phyloP scores from a whole-genome alignment of 1,139 yeast genomes.

The Taphrina pruni region DNA sequence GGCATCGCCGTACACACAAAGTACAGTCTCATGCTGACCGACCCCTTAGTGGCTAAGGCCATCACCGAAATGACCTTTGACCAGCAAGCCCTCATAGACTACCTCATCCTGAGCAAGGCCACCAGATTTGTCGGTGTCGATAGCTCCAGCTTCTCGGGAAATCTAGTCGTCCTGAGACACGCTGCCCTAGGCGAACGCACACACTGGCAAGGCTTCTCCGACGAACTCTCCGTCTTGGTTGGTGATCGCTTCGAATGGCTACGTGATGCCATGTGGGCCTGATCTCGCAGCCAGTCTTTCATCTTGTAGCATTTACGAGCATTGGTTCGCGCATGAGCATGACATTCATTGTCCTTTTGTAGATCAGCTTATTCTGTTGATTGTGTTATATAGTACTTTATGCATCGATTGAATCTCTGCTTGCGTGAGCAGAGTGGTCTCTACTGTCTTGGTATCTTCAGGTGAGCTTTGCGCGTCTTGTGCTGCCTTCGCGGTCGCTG shows the following conservation, averaged over 20 bases:
- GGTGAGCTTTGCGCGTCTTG: neutral
- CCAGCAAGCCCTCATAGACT: slow-evolving; percentile 28
- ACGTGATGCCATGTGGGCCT: slow-evolving; percentile 15
- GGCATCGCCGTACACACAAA: slow-evolving; percentile 17
- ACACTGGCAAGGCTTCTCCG: slow-evolving; percentile 21
- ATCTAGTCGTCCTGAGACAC: slow-evolving; percentile 4
- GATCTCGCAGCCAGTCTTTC: neutral
- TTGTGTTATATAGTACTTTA: slow-evolving; percentile 20
- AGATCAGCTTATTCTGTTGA: slow-evolving; percentile 14
- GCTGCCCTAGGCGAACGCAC: neutral
- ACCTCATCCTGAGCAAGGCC: slow-evolving; percentile 16
- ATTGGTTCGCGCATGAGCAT: neutral
- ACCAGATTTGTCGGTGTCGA: slow-evolving; percentile 27
- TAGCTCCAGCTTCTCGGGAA: slow-evolving; percentile 18
- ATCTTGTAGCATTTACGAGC: neutral
- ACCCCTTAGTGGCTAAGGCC: neutral
- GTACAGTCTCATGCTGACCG: slow-evolving; percentile 11
- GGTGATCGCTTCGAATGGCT: slow-evolving; percentile 21
- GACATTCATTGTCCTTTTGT: neutral
- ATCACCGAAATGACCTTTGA: slow-evolving; percentile 13
- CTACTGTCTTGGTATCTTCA: neutral
- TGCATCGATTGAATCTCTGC: slow-evolving; percentile 27
- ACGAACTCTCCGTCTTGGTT: slow-evolving; percentile 5
- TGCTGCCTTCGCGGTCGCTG: neutral
- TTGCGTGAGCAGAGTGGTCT: neutral